Evolutionary conservation across 2,329 filamentous ascomycete species (phyloP), one percentile per base, ranked within the genome.

Genomic region (Fulvia fulva): DNA sequence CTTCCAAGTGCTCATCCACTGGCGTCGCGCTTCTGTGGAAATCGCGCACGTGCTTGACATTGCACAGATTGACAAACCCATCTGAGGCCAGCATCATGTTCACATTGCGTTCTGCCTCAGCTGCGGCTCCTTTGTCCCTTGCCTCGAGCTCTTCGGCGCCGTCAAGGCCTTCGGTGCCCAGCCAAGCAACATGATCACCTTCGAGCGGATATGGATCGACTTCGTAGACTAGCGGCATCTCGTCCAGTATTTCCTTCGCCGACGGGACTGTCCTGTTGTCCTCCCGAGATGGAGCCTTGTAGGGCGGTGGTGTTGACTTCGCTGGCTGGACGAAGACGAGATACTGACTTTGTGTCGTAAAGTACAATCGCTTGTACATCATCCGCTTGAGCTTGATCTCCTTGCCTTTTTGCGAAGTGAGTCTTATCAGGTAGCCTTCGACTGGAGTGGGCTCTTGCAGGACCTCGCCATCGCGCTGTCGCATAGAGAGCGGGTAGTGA

Each of bases 301-400:
- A 85, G 30, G 83, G 79, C 7, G 85, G 83, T 11, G 79, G 76
- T 1, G 68, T 73, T 9, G 82, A 82, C 66, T 81, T 83, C 2
- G 83, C 79, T 11, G 86, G 86, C 53, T 80, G 78, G 58, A 81
- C 81, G 71, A 87, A 88, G 51, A 85, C 76, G 5, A 88, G 72
- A 59, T 80, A 85, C 60, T 86, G 83, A 64, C 87, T 82, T 61
- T 87, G 83, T 0, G 80, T 83, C 44, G 82, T 82, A 65, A 86
- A 88, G 67, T 88, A 88, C 3, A 88, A 73, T 44, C 83, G 78
- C 68, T 87, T 88, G 74, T 82, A 86, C 65, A 86, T 84, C 72
- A 84, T 81, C 57, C 80, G 81, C 14, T 84, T 84, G 61, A 86
- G 68, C 32, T 81, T 76, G 64, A 82, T 80, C 37, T 85, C 80